Evolutionary conservation across 2,329 filamentous ascomycete genomes (phyloP).

Genomic region (Zymoseptoria ardabiliae): DNA sequence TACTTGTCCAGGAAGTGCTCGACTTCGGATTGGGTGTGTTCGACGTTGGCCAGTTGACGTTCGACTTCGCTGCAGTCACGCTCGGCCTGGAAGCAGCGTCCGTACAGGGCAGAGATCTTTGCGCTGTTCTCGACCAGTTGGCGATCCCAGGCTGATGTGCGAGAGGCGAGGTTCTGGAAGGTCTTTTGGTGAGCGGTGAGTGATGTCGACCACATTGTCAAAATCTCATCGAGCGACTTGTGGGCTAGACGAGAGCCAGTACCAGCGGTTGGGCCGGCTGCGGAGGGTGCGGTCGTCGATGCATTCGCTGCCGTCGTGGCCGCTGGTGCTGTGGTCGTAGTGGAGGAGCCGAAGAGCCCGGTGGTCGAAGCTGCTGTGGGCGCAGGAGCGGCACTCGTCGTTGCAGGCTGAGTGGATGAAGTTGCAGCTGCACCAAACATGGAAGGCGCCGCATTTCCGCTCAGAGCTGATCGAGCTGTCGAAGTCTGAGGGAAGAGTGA

Average conservation of each 20-base stretch:
- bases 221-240: constrained; percentile 98
- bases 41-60: constrained; percentile 78
- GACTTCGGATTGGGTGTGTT: constrained; percentile 87
- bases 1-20: constrained; percentile 84
- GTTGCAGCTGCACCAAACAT: not conserved
- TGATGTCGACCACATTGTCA: constrained; percentile 92
- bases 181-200: constrained; percentile 94
- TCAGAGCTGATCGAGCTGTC: not conserved
- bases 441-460: not conserved
- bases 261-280: constrained; percentile 70
- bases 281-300: constrained; percentile 31
- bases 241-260: constrained; percentile 84
- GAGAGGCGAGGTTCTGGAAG: constrained; percentile 82
- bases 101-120: constrained; percentile 89
- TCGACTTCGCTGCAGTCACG: constrained; percentile 90
- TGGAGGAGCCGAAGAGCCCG: not conserved
- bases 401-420: not conserved
- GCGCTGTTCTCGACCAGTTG: constrained; percentile 88
- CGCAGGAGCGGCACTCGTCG: not conserved
- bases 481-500: not conserved
- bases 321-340: constrained; percentile 4
- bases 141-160: constrained; percentile 85
- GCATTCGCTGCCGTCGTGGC: not conserved
- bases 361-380: not conserved
- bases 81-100: constrained; percentile 88